A percentile compares a stretch with the other conserved stretches of the same genome.
Evolutionary conservation across 352 stramenopile genomes (phyloP).

Genomic region (Poterioochromonas sp.): DNA sequence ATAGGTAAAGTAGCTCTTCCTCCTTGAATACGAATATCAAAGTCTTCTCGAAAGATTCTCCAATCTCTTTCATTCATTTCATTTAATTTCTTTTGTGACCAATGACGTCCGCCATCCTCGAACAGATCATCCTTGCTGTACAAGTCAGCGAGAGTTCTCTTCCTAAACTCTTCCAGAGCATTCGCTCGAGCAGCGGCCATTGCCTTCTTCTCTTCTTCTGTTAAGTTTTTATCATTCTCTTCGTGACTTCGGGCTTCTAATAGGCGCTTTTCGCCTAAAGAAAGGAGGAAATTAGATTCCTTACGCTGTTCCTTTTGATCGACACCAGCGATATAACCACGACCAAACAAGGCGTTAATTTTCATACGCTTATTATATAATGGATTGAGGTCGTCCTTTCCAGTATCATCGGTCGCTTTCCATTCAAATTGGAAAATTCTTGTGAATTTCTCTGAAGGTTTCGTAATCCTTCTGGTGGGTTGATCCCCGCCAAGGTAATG

Average conservation of each 20-base stretch:
- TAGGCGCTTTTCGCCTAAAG: conserved; percentile 67
- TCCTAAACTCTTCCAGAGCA: background rate
- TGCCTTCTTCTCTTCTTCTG: conserved; percentile 30
- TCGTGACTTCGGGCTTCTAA: conserved; percentile 39
- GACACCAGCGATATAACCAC: conserved; percentile 78
- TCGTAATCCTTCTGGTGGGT: conserved; percentile 71
- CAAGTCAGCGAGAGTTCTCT: conserved; percentile 48
- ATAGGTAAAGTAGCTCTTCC: conserved; percentile 77
- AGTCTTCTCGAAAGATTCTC: conserved; percentile 98
- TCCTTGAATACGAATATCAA: conserved; percentile 89
- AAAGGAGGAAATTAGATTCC: conserved; percentile 40
- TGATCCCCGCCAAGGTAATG: conserved; percentile 58
- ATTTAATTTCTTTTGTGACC: conserved; percentile 79
- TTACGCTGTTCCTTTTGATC: conserved; percentile 84
- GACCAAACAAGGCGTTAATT: conserved; percentile 77
- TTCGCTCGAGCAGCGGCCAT: conserved; percentile 19
- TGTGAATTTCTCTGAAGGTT: conserved; percentile 79
- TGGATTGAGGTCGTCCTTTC: conserved; percentile 72
- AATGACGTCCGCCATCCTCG: conserved; percentile 51
- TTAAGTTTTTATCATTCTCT: conserved; percentile 52
- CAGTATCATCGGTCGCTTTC: conserved; percentile 78
- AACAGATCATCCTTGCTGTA: conserved; percentile 20
- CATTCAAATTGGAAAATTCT: conserved; percentile 88
- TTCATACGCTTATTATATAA: conserved; percentile 74
- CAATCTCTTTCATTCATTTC: conserved; percentile 80